Conservation (phyloP, 2,329 filamentous ascomycete genomes). For the Aspergillus sojae region DNA sequence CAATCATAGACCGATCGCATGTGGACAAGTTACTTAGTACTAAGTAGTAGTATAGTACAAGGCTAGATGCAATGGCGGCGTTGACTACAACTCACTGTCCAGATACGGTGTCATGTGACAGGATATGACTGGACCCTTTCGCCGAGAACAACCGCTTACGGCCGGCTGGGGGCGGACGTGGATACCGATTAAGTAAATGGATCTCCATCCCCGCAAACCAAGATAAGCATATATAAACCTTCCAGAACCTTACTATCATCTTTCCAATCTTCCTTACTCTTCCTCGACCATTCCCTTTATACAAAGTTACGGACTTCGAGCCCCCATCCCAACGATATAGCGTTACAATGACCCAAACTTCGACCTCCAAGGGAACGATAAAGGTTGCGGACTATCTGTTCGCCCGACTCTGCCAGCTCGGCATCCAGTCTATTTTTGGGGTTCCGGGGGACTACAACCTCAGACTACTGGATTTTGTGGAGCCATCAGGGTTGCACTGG, state of each 20-base stretch:
- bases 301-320: not conserved
- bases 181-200: not conserved
- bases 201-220: not conserved
- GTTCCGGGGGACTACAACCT: constrained; percentile 4
- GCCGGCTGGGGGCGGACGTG: not conserved
- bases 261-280: not conserved
- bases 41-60: no score
- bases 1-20: not conserved
- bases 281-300: not conserved
- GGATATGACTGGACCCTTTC: not conserved
- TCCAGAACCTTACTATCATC: not conserved
- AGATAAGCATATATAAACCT: constrained; percentile 1
- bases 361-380: not conserved
- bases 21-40: not conserved
- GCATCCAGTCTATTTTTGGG: not conserved
- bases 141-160: not conserved
- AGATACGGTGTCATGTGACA: not conserved
- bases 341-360: not conserved
- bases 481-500: not conserved
- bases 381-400: constrained; percentile 2
- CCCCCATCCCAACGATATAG: not conserved
- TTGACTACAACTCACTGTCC: not conserved
- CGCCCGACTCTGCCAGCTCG: not conserved
- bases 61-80: not conserved
- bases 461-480: not conserved